phyloP scores from a whole-genome alignment of 2,329 filamentous ascomycete species.

The Ambrosiella cleistominuta region DNA sequence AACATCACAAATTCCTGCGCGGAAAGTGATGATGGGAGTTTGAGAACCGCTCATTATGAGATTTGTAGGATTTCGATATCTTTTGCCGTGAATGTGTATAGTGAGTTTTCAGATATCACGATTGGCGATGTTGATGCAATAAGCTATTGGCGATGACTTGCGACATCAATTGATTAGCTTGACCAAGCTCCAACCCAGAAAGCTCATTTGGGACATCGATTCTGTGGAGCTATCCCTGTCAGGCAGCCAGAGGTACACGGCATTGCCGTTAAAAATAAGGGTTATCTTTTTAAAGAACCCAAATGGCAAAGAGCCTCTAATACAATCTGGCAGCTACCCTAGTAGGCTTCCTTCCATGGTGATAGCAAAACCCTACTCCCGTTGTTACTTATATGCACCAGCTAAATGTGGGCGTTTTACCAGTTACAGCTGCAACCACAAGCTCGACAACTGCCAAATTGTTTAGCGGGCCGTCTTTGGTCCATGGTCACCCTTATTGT shows the following conservation, averaged over 20 bases:
- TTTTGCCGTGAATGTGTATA: too few species aligned
- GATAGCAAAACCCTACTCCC: background rate
- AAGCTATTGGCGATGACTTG: background rate
- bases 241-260: conserved; percentile 7
- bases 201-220: background rate
- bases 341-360: background rate
- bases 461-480: background rate
- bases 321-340: background rate
- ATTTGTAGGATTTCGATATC: too few species aligned
- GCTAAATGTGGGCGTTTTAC: background rate
- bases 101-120: background rate
- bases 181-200: background rate
- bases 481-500: background rate
- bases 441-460: background rate
- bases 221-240: background rate
- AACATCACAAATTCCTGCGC: conserved; percentile 76
- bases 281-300: background rate
- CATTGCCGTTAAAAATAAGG: background rate
- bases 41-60: background rate
- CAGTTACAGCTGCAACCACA: background rate
- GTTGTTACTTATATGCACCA: background rate
- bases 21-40: conserved; percentile 84
- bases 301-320: too few species aligned
- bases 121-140: conserved; percentile 24
- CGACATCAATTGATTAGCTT: background rate